Base-by-base conservation (phyloP, 352 stramenopile species). In the Phytophthora capsici region DNA sequence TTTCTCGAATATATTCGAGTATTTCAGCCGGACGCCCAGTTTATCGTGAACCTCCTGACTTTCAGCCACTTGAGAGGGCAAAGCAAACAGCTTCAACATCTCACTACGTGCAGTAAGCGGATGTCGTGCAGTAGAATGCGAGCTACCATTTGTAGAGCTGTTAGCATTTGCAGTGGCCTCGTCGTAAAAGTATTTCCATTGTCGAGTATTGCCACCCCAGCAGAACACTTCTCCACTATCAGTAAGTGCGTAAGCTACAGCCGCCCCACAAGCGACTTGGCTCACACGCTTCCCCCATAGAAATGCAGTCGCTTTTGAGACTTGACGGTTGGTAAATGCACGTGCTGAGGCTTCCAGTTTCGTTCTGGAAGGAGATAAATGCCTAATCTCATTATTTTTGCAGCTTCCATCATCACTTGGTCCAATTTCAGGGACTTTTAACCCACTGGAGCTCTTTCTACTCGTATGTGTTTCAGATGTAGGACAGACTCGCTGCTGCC, bases 101-200 rank as follows among this genome's bases (percentile, higher is more conserved):
- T 88, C 84, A 26, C 73, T 90, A 13, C 84, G 82, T 7, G 74
- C 52, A 1, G 83, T 92, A 26, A 89, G 26, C 0, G 63, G 70
- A 9, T 66, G 78, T 49, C 57, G 38, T 3, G 23, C 52, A 22
- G 20, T 12, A 28, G 23, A 22, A 14, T 20, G 14, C 17, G 19
- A 40, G 2, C 25, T 28, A 28, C 37, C 7, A 38, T 22, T 25
- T 40, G 47, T 28, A 26, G 26, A 20, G 19, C 20, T 32, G 9
- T 8, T 46, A 8, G 8, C 34, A 37, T 34, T 34, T 34, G 68
- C 56, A 1, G 75, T 84, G 4, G 23, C 40, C 20, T 80, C 63
- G 36, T 91, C 75, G 47, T 94, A 91, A 44, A 93, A 89, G 36
- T 91, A 93, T 26, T 66, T 60, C 86, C 86, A 94, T 41, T 73